phyloP scores from a whole-genome alignment of 192 early-diverging fungal genomes.

The Coemansia aciculifera region DNA sequence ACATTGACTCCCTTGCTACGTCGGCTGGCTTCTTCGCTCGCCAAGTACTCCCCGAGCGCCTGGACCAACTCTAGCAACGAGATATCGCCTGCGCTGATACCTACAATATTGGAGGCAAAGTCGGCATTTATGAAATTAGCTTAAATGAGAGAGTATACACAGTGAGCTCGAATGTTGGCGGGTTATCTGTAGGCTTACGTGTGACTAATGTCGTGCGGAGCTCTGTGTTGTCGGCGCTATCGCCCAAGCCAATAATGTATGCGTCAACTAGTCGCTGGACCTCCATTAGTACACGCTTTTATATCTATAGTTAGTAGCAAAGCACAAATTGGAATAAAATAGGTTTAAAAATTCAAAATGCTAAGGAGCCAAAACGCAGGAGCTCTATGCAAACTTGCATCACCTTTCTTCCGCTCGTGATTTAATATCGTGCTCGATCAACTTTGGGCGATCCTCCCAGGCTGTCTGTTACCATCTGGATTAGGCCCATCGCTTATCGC shows the following conservation, averaged over 20 bases:
- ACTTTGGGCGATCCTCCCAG: background rate
- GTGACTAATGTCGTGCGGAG: conserved; percentile 27
- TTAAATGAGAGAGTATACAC: background rate
- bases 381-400: background rate
- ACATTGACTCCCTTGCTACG: conserved; percentile 81
- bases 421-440: background rate
- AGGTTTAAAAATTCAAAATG: background rate
- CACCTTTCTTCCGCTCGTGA: no score
- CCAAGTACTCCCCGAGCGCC: conserved; percentile 72
- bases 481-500: conserved; percentile 1
- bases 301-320: background rate
- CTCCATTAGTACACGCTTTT: conserved; percentile 28
- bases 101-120: conserved; percentile 11
- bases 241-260: conserved; percentile 51
- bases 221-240: conserved; percentile 44
- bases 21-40: conserved; percentile 78
- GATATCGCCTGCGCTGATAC: conserved; percentile 52
- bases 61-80: conserved; percentile 79
- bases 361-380: background rate
- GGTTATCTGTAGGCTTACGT: conserved; percentile 17
- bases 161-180: background rate
- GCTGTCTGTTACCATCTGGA: background rate
- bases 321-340: background rate
- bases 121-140: background rate
- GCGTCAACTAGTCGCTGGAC: conserved; percentile 54